Evolutionary conservation across 1,139 yeast species (phyloP), one percentile per base, ranked within the genome.

Genomic region (Hyphopichia burtonii): DNA sequence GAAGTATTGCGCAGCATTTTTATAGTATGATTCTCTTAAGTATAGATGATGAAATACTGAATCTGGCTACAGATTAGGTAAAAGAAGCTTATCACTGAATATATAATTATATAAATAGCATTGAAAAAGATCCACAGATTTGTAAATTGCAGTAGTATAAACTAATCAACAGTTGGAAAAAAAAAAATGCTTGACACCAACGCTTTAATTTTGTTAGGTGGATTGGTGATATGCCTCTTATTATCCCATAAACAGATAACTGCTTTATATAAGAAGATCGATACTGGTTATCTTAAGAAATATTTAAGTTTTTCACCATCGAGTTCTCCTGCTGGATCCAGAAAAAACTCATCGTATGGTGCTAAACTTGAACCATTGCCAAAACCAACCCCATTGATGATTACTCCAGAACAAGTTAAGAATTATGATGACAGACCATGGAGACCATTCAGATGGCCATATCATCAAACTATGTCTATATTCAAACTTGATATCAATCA

Each of bases 401-500:
- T 84, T 38, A 82, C 86, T 0, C 86, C 87, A 1, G 88, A 83
- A 33, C 80, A 81, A 51, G 86, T 83, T 12, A 64, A 68, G 47
- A 74, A 71, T 19, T 82, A 82, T 55, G 87, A 83, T 50, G 90
- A 82, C 53, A 71, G 90, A 58, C 89, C 90, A 12, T 84, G 91
- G 90, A 71, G 91, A 59, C 89, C 90, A 3, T 84, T 84, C 62
- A 68, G 90, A 54, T 82, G 86, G 84, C 90, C 90, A 18, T 83
- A 83, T 55, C 89, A 83, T 57, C 91, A 84, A 61, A 84, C 90
- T 1, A 84, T 84, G 91, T 78, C 86, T 12, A 82, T 83, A 40
- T 83, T 74, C 66, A 80, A 80, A 56, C 70, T 84, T 30, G 87
- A 83, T 53, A 69, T 82, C 27, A 82, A 83, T 58, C 87, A 84